Base-by-base conservation (phyloP, 176 grass and related monocot species). In the Oryza rufipogon region DNA sequence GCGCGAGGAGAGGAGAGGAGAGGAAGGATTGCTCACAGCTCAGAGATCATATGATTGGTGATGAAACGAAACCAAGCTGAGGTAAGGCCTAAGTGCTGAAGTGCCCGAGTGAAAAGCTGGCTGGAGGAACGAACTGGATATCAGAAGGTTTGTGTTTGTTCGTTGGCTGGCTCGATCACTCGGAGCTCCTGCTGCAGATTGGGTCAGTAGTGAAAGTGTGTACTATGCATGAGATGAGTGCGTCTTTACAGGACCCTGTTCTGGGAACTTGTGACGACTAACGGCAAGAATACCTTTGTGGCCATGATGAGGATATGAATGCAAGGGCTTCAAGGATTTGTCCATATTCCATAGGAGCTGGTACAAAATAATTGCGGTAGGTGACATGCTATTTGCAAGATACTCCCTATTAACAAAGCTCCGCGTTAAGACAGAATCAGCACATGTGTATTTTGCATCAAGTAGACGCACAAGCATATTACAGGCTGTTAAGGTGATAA, bases 381-480 rank as follows among this genome's bases (percentile, higher is more conserved):
- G 52, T 56, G 17, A 19, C 17, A 56, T 23, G 36, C 36, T 38
- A 38, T 56, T 56, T 56, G 52, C 52, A 56, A 20, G 17, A 56
- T 49, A 49, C 47, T 15, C 13, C 12, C 12, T 49, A 12, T 32
- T 17, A 81, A 15, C 46, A 46, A 25, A 14, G 39, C 11, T 75
- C 20, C 60, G 15, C n/a, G 34, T 17, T 11, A 68, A 39, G 44
- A 17, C 12, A 32, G 64, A 17, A 42, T 8, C 4, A 39, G n/a
- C 6, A 47, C 6, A 63, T 26, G 42, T 64, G 82, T 49, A 70
- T 32, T 5, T 58, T 58, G 54, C 54, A 58, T 68, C 74, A 32
- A 49, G 51, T 68, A 74, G 45, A 49, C 9, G 79, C 63, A 65
- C 47, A 66, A 12, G 46, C 80, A 80, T 7, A 15, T 74, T 78